Conservation (phyloP, 1,139 yeast species). For the Wickerhamiella pararugosa region DNA sequence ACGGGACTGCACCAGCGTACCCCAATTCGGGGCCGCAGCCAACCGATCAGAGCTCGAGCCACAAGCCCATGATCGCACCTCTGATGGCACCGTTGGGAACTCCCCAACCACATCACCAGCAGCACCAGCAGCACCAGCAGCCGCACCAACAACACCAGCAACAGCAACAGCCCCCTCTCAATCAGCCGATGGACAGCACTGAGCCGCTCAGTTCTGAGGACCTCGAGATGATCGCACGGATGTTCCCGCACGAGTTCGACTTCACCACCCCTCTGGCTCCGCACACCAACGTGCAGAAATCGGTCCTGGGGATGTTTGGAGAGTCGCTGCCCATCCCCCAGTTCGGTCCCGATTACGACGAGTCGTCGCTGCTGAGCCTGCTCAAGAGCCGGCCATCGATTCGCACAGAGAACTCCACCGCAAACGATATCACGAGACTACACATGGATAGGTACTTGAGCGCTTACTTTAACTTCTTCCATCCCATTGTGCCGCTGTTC, state of each 20-base stretch:
- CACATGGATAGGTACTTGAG: slow-evolving; percentile 12
- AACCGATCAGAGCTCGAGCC: no score
- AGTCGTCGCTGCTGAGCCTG: neutral
- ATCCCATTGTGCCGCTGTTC: slow-evolving; percentile 24
- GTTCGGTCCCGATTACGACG: slow-evolving; percentile 3
- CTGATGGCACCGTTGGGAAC: neutral
- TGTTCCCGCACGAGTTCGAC: neutral
- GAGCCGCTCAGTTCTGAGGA: slow-evolving; percentile 2
- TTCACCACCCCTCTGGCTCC: slow-evolving; percentile 6
- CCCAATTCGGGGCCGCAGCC: no score
- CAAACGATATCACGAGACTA: slow-evolving; percentile 6
- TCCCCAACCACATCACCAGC: neutral
- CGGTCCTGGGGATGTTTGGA: no score
- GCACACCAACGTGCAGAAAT: neutral
- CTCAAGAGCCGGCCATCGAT: slow-evolving; percentile 5
- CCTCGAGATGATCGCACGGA: neutral
- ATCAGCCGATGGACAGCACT: neutral
- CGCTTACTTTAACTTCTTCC: slow-evolving; percentile 24
- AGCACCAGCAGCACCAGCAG: neutral
- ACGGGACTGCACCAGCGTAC: no score
- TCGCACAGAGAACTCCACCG: neutral
- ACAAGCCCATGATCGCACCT: neutral
- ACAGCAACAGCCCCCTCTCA: neutral
- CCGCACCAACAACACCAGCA: neutral
- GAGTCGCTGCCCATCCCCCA: slow-evolving; percentile 3